Conservation (phyloP, 768 basidiomycete species). For the Termitomyces sp. region DNA sequence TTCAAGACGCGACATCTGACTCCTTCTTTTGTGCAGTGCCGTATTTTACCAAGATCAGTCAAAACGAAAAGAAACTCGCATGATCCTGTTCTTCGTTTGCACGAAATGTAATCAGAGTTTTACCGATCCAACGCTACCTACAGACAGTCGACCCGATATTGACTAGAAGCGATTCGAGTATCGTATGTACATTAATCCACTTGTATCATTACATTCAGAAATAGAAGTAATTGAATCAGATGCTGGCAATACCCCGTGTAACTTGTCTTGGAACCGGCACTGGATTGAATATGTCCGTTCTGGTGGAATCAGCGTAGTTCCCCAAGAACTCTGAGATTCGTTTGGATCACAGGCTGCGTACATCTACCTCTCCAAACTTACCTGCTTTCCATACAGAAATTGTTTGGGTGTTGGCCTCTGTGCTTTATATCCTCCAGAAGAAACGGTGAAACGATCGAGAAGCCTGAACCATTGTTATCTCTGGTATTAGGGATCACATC, state of each 20-base stretch:
- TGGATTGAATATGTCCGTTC: not conserved
- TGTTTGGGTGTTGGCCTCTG: no score
- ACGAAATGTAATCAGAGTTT: slow-evolving; percentile 78
- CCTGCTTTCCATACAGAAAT: not conserved
- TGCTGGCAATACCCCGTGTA: not conserved
- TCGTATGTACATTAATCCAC: slow-evolving; percentile 15
- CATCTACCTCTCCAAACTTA: not conserved
- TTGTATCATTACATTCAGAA: slow-evolving; percentile 9
- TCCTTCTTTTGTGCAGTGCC: slow-evolving; percentile 52
- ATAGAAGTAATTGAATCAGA: not conserved
- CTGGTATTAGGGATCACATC: not conserved
- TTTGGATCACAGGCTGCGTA: not conserved
- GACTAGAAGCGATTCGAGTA: slow-evolving; percentile 17
- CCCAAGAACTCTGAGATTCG: no score
- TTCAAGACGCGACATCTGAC: not conserved
- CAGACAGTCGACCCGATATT: slow-evolving; percentile 38
- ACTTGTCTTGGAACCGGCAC: not conserved
- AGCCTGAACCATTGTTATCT: not conserved
- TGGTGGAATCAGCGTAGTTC: not conserved
- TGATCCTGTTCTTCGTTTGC: slow-evolving; percentile 92
- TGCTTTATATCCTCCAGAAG: not conserved
- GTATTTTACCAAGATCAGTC: slow-evolving; percentile 98
- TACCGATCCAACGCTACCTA: slow-evolving; percentile 62
- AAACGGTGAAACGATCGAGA: not conserved
- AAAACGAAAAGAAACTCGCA: slow-evolving; percentile 91